Percentiles rank a stretch among this genome's conserved stretches.
These are phyloP conservation scores for Tricholoma matsutake DNA, from an alignment of 768 basidiomycete species.

Conservation along the genomic window DNA sequence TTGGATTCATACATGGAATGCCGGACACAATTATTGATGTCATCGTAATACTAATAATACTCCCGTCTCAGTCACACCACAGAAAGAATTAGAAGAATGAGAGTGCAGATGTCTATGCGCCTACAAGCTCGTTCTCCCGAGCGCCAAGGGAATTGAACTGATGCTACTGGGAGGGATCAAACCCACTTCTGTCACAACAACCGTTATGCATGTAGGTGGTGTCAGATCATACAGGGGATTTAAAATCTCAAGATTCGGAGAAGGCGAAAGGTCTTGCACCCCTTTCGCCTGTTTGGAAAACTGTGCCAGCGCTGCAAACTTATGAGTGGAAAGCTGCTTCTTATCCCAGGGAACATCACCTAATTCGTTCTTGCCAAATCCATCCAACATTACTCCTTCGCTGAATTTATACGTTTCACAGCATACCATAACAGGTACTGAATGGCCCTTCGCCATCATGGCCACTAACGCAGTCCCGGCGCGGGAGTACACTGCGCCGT, in stretches of 20 bases:
- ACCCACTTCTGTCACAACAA: conserved; percentile 96
- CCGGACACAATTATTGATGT: neutral
- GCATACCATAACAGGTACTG: conserved; percentile 92
- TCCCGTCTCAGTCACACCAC: conserved; percentile 8
- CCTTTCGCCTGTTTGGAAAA: conserved; percentile 28
- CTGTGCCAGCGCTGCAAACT: conserved; percentile 32
- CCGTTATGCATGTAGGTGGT: conserved; percentile 88
- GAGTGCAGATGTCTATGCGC: neutral
- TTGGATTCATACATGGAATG: neutral
- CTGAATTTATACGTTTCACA: conserved; percentile 99
- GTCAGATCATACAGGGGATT: conserved; percentile 94
- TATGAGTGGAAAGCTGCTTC: neutral
- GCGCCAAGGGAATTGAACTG: conserved; percentile 74
- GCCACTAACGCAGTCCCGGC: conserved; percentile 95
- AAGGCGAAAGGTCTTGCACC: conserved; percentile 24
- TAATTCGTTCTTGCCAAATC: conserved; percentile 94
- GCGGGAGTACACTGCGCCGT: conserved; percentile 90
- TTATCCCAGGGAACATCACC: conserved; percentile 45
- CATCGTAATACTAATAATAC: conserved; percentile 5
- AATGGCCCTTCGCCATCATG: conserved; percentile 89
- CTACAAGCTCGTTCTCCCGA: conserved; percentile 49
- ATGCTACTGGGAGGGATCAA: conserved; percentile 92
- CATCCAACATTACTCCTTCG: conserved; percentile 88
- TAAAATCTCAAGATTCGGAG: conserved; percentile 67
- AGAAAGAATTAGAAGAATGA: neutral